A percentile compares a stretch with the other conserved stretches of the same genome.
Evolutionary conservation across 495 filamentous ascomycete genomes (phyloP).

Genomic region (Neurospora sp.): DNA sequence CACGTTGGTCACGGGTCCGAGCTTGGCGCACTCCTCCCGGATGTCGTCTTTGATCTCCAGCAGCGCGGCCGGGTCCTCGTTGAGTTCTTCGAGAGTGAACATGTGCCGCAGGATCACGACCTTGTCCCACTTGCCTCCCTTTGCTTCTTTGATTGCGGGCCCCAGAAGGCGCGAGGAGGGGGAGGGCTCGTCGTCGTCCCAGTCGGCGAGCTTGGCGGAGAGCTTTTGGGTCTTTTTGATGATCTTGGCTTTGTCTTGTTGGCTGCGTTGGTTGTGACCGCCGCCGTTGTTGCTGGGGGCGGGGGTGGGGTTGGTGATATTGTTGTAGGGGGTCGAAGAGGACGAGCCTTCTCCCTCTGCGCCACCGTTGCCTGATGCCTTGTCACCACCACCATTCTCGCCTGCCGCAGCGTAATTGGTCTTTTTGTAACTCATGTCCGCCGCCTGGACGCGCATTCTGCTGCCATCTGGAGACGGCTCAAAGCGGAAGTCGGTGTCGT

Average conservation of each 20-base stretch:
- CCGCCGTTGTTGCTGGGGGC: slow-evolving; percentile 12
- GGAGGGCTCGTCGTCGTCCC: slow-evolving; percentile 70
- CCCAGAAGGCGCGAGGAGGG: neutral
- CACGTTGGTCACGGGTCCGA: slow-evolving; percentile 84
- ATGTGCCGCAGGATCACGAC: slow-evolving; percentile 85
- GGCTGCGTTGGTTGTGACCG: slow-evolving; percentile 22
- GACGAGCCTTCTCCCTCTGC: slow-evolving; percentile 9
- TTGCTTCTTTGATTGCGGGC: slow-evolving; percentile 27
- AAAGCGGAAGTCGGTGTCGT: slow-evolving; percentile 77
- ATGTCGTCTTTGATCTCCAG: slow-evolving; percentile 94
- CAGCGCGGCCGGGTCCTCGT: slow-evolving; percentile 72
- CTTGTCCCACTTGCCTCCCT: slow-evolving; percentile 58
- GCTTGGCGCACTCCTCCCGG: slow-evolving; percentile 75
- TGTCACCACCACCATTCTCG: neutral
- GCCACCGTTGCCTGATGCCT: slow-evolving; percentile 14
- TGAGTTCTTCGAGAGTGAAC: slow-evolving; percentile 82
- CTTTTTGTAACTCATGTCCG: slow-evolving; percentile 84
- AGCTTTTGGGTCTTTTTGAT: slow-evolving; percentile 81
- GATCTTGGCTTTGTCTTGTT: slow-evolving; percentile 72
- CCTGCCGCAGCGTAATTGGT: slow-evolving; percentile 29
- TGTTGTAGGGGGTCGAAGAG: slow-evolving; percentile 26
- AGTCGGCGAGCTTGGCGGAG: slow-evolving; percentile 83
- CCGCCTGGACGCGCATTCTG: slow-evolving; percentile 71
- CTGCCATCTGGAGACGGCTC: slow-evolving; percentile 28
- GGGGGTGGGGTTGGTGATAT: slow-evolving; percentile 29